Base-by-base conservation (phyloP, 2,329 filamentous ascomycete genomes). In the Xylaria polymorpha region DNA sequence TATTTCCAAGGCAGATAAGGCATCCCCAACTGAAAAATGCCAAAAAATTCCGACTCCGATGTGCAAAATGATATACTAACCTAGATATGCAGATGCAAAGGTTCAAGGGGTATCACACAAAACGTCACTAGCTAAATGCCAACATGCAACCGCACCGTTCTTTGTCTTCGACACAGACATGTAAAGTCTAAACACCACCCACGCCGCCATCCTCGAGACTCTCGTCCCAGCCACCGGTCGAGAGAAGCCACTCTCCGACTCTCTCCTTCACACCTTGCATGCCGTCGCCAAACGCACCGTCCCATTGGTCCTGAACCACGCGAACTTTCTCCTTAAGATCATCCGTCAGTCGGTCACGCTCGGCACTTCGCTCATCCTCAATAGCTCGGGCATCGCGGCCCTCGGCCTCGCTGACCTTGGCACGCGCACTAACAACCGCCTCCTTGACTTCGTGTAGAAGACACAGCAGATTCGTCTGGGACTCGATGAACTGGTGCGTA, bases 401-500 rank as follows among this genome's bases (percentile, higher is more conserved):
- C 77, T 94, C 88, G 0, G 88, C 87, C 78, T 93, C 91, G 53
- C 89, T 86, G 61, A 88, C 88, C 72, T 90, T 89, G 8, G 92
- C 91, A 43, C 74, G 74, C 18, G 78, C 77, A 56, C 86, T 85
- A 77, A 93, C 91, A 1, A 93, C 89, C 0, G 91, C 91, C 63
- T 92, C 93, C 77, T 94, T 93, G 62, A 97, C 94, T 80, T 98
- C 94, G 76, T 98, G 96, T 66, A 97, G 82, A 44, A 98, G 84
- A 77, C 95, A 98, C 29, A 97, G 85, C 41, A 98, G 84, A 77
- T 98, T 98, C 37, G 90, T 95, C 83, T 98, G 95, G 7, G 90
- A 92, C 83, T 98, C 96, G 76, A 98, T 98, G 81, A 97, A 98
- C 79, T 98, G 96, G 77, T 97, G 97, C 9, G 94, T 95, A 75